Evolutionary conservation across 1,139 yeast genomes (phyloP), one percentile per base, ranked within the genome.

Genomic region (Candida sp.): DNA sequence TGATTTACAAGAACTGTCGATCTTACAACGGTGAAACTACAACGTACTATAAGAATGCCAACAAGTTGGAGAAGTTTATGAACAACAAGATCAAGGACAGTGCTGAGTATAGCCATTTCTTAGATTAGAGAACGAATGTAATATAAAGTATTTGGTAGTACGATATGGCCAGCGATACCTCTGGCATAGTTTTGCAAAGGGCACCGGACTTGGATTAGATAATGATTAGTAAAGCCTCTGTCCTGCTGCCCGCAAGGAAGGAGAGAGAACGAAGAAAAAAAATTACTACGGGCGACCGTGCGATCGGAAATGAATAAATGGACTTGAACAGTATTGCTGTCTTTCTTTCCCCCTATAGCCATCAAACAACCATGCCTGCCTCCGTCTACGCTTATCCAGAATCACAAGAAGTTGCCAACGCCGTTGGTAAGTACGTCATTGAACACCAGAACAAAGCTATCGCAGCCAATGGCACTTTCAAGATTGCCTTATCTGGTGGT

Each of bases 1-100:
- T 94, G 58, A 84, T 96, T 34, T 93, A 90, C 74, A 90, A 90
- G 65, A 96, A 96, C 66, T 94, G 99, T 73, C 79, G 97, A 50
- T 78, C 90, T 48, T 92, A 92, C 70, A 92, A 92, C 65, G 90
- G 93, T 53, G 97, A 92, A 60, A 83, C 88, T 31, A 92, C 98
- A 7, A 91, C 97, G 0, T 92, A 92, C 68, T 92, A 81, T 75
- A 92, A 80, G 67, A 92, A 93, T 69, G 98, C 98, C 32, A 90
- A 88, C 57, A 90, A 94, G 68, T 78, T 94, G 63, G 98, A 94
- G 69, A 93, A 92, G 71, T 92, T 91, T 62, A 82, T 93, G 72
- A 85, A 85, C 63, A 73, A 80, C 44, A 92, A 93, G 70, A 80
- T 94, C 48, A 88, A 88, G 63, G 98, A 94, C 60, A 84, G 85